A percentile compares a stretch with the other conserved stretches of the same genome.
phyloP scores from a whole-genome alignment of 345 rosid species.

The Ceriops zippeliana region DNA sequence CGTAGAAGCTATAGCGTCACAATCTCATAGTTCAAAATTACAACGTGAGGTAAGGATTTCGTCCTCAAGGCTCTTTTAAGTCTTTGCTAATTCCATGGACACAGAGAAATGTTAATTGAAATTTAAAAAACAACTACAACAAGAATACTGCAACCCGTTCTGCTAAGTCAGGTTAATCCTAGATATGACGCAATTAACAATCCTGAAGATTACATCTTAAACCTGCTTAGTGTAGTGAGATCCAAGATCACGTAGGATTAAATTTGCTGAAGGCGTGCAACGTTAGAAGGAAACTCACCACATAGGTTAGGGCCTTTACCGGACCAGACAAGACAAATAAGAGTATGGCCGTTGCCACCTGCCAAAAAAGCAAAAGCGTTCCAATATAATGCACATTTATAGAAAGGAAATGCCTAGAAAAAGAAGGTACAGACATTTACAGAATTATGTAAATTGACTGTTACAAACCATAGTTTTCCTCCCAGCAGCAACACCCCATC shows the following conservation, averaged over 20 bases:
- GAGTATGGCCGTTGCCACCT: slow-evolving; percentile 89
- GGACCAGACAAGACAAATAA: slow-evolving; percentile 91
- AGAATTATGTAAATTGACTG: not conserved
- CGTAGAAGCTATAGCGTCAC: not conserved
- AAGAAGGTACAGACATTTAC: not conserved
- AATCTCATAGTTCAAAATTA: no score
- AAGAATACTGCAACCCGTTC: not conserved
- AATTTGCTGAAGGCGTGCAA: not conserved
- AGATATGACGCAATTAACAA: not conserved
- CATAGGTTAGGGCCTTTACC: slow-evolving; percentile 71
- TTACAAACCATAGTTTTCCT: slow-evolving; percentile 84
- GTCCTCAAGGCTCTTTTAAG: no score
- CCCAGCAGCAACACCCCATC: slow-evolving; percentile 91
- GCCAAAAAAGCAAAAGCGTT: slow-evolving; percentile 22
- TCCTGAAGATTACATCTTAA: not conserved
- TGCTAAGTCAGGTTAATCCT: not conserved
- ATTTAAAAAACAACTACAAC: not conserved
- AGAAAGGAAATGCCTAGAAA: not conserved
- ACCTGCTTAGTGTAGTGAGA: not conserved
- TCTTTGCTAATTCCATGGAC: no score
- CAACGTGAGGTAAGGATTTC: no score
- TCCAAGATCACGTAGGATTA: not conserved
- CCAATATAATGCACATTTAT: not conserved
- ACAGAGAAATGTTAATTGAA: not conserved
- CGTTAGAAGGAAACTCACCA: slow-evolving; percentile 47